Base-by-base conservation (phyloP, 2,329 filamentous ascomycete genomes). In the Colletotrichum tofieldiae region DNA sequence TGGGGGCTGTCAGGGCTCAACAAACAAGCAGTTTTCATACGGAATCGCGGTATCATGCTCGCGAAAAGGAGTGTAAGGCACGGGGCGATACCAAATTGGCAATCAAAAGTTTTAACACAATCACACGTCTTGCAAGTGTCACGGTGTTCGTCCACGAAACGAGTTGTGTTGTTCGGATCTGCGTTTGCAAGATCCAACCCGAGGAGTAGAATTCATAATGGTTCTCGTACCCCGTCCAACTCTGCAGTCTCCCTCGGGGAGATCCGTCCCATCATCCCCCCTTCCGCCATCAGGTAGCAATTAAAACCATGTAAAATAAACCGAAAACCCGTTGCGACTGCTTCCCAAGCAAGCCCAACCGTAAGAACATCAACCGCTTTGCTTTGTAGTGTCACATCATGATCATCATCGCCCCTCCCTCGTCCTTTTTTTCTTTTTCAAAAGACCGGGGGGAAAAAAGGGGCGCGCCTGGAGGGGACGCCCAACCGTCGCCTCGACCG, bases 51-150 rank as follows among this genome's bases (percentile, higher is more conserved):
- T 41, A 41, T 49, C 47, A 61, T 45, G 51, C 37, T 63, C 43
- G 56, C 65, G 65, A 37, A 58, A 63, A 20, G 65, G 68, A 71
- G 69, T 59, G 65, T 63, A 16, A 32, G 69, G 65, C 65, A 71
- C 20, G 8, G 69, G 56, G 51, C 68, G 65, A 71, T 71, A 71
- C 69, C 65, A 68, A 68, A 68, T 68, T 63, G 58, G 58, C 65
- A 71, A 68, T 59, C 37, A 71, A 71, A 71, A 68, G 58, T 58
- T 65, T 43, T 43, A 59, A 47, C 7, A 61, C 29, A 47, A 67
- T 18, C 5, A 60, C 9, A 8, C 35, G 32, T 26, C 20, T 16
- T 20, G 12, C 11, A 23, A 20, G n/a, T 41, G 7, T 23, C 41
- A 12, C 11, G 7, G 54, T 61, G n/a, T 14, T 51, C 20, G 11